Evolutionary conservation across 1,139 yeast genomes (phyloP).

Genomic region (Candida sp.): DNA sequence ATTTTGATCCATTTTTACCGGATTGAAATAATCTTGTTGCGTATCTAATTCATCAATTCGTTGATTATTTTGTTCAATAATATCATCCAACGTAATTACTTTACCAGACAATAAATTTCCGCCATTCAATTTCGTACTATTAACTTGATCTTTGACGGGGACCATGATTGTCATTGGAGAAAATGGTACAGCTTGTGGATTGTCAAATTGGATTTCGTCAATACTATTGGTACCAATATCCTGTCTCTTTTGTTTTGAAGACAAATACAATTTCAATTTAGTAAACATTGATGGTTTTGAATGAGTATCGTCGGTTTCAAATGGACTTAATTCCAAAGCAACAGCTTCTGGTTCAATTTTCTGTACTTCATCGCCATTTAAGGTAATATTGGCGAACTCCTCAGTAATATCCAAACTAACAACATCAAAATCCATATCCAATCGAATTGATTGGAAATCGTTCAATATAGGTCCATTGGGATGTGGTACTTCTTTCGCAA

Average conservation of each 20-base stretch:
- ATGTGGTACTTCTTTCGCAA: background rate
- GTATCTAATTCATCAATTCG: background rate
- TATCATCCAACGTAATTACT: background rate
- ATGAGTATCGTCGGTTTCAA: background rate
- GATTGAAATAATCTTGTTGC: background rate
- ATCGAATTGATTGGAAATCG: constrained; percentile 1
- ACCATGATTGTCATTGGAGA: constrained; percentile 2
- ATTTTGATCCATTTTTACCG: background rate
- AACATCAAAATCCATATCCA: background rate
- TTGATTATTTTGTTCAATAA: background rate
- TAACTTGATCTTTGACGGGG: background rate
- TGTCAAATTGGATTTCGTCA: background rate
- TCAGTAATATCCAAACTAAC: background rate
- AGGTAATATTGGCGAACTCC: background rate
- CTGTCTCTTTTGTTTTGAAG: background rate
- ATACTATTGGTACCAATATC: background rate
- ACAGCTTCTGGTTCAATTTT: background rate
- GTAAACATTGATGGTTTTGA: background rate
- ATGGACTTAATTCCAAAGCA: background rate
- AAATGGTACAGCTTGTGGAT: background rate
- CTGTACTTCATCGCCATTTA: background rate
- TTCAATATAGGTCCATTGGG: background rate
- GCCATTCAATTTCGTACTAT: background rate
- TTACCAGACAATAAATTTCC: background rate
- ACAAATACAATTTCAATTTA: constrained; percentile 1